Conservation (phyloP, 2,329 filamentous ascomycete genomes). For the Fonsecaea erecta region DNA sequence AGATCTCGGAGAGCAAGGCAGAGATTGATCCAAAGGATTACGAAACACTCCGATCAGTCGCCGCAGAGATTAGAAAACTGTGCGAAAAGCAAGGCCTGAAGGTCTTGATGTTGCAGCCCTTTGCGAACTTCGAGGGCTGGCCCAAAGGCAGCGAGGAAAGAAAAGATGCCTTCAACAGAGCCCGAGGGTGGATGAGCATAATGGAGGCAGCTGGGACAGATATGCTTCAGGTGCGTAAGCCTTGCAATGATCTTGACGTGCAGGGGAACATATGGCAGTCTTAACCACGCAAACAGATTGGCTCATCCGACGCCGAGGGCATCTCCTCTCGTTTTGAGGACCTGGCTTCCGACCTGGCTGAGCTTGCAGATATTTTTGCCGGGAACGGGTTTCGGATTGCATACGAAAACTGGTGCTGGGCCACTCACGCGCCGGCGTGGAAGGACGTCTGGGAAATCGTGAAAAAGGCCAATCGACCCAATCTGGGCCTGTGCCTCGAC, state of each 20-base stretch:
- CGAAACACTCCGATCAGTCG: constrained; percentile 60
- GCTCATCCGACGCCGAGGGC: constrained; percentile 66
- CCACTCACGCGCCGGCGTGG: constrained; percentile 71
- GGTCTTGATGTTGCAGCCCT: constrained; percentile 75
- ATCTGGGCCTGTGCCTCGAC: constrained; percentile 76
- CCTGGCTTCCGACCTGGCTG: constrained; percentile 65
- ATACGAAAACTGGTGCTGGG: constrained; percentile 86
- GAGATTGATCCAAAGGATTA: constrained; percentile 64
- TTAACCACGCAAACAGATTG: constrained; percentile 49
- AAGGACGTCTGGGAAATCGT: constrained; percentile 72
- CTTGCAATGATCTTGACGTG: background rate
- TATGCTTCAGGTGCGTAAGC: constrained; percentile 65
- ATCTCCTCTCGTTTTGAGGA: constrained; percentile 57
- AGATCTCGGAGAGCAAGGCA: constrained; percentile 50
- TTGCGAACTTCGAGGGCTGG: constrained; percentile 80
- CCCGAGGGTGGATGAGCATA: constrained; percentile 69
- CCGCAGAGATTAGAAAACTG: constrained; percentile 58
- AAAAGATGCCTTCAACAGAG: constrained; percentile 66
- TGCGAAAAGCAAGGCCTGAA: constrained; percentile 60
- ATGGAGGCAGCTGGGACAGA: constrained; percentile 73
- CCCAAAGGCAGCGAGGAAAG: constrained; percentile 60
- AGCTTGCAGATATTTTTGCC: constrained; percentile 67
- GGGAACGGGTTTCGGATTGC: constrained; percentile 65
- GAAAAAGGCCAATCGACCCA: constrained; percentile 63
- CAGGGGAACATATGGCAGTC: background rate